Conservation (phyloP, 2,329 filamentous ascomycete species). For the Cytospora mali region DNA sequence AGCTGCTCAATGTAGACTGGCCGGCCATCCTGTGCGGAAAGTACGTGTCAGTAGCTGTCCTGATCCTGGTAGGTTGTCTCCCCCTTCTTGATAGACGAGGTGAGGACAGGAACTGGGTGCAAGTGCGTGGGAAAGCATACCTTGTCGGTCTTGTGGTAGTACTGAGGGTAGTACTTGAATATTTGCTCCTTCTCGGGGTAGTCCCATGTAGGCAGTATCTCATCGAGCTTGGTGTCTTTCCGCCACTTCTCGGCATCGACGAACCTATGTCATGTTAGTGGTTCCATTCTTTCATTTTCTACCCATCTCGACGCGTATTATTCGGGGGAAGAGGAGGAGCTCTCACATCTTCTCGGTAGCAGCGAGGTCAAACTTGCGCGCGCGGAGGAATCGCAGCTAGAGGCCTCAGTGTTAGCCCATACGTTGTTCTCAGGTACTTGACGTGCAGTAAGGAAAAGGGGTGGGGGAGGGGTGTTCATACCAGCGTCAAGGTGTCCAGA, state of each 20-base stretch:
- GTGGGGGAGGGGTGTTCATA: conserved; percentile 45
- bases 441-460: conserved; percentile 15
- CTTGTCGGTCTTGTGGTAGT: conserved; percentile 97
- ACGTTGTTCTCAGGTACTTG: not conserved
- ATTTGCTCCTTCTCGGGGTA: conserved; percentile 85
- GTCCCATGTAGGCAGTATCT: conserved; percentile 78
- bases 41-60: not conserved
- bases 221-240: conserved; percentile 80
- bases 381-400: conserved; percentile 85
- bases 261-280: conserved; percentile 65
- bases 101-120: not conserved
- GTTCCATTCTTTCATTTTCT: not conserved
- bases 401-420: conserved; percentile 29
- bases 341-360: conserved; percentile 84
- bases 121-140: conserved; percentile 41
- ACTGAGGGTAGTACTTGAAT: conserved; percentile 93
- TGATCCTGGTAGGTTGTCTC: not conserved
- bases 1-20: conserved; percentile 97
- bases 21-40: conserved; percentile 73
- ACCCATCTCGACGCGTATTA: not conserved
- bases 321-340: conserved; percentile 30
- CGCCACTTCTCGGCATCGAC: conserved; percentile 89
- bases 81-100: not conserved
- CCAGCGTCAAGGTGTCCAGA: conserved; percentile 89
- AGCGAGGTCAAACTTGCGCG: conserved; percentile 91